Evolutionary conservation across 768 basidiomycete genomes (phyloP), one percentile per base, ranked within the genome.

Genomic region (Macrocybe gigantea): DNA sequence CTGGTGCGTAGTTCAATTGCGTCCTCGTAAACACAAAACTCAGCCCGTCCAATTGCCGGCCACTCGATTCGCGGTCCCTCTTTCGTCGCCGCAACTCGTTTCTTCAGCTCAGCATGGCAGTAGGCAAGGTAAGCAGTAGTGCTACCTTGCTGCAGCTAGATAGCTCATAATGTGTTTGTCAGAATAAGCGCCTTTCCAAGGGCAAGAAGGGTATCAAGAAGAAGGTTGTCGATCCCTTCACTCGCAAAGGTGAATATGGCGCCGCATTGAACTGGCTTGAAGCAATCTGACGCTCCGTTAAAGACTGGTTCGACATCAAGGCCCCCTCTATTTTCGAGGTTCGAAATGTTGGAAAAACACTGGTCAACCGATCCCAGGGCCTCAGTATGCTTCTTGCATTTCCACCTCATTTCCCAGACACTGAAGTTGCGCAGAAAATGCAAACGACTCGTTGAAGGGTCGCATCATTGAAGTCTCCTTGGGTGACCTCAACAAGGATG

Each of bases 241-340:
- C 95, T 57, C 86, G 96, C 78, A 99, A 99, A 76, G 95, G 95
- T 94, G 60, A 51, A 56, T 61, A 22, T 48, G 49, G 14, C 32
- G 33, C n/a, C 38, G 22, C 12, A 38, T 43, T 22, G n/a, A 14
- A 32, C 12, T 5, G 2, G 11, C 11, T 10, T 14, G 35, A 33
- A 36, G 38, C 47, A 15, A 42, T 34, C 50, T 10, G 35, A 14
- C 49, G 22, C 53, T 43, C 42, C 8, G 35, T 38, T 52, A 29
- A n/a, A 96, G 95, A 98, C 60, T 98, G 96, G 96, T 99, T 93
- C 71, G 94, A 98, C 68, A 86, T 99, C 72, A 97, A 96, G 73
- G 94, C 94, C 1, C 96, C 96, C 43, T 93, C 92, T 53, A 92
- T 90, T 70, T 99, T 99, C 70, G 96, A 99, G 70, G 82, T 85